Base-by-base conservation (phyloP, 129 eudicot species). In the Artemisia tridentata region DNA sequence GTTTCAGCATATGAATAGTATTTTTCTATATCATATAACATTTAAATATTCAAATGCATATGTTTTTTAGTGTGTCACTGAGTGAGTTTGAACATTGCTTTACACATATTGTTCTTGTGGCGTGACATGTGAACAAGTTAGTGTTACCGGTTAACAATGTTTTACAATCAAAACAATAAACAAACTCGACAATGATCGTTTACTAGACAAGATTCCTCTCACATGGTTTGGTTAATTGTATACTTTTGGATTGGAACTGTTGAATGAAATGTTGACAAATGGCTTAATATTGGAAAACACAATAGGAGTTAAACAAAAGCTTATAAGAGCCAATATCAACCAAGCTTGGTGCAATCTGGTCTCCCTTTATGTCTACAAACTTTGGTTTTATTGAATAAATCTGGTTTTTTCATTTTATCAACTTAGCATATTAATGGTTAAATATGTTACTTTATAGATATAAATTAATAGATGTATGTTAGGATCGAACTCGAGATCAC, bases 161-260 rank as follows among this genome's bases (percentile, higher is more conserved):
- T 57, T 27, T 1, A 52, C 29, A 69, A 10, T 10, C 2, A 8
- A 54, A 7, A n/a, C 3, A 65, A 46, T 6, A 16, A n/a, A 15
- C n/a, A 31, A 16, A 29, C 34, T 52, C 25, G 31, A n/a, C n/a
- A n/a, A 25, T 25, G 2, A 25, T 25, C 4, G 27, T 25, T 25
- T 25, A 25, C 3, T 25, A 25, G 27, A 25, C 27, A 25, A 25
- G 27, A 25, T 25, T 25, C 27, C 27, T 50, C 50, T 47, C 76
- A 72, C 76, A 72, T 72, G 76, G 60, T 29, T 72, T 25, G 59
- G 45, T 57, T 58, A 55, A 57, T 19, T 57, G 43, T 71, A 23
- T 11, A 57, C 45, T 71, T 72, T 46, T 23, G 0, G 21, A 59
- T 72, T 41, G 46, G 47, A 58, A 45, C 5, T 48, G 38, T 72